phyloP scores from a whole-genome alignment of 352 stramenopile species.

The Phytopythium oedochilum region DNA sequence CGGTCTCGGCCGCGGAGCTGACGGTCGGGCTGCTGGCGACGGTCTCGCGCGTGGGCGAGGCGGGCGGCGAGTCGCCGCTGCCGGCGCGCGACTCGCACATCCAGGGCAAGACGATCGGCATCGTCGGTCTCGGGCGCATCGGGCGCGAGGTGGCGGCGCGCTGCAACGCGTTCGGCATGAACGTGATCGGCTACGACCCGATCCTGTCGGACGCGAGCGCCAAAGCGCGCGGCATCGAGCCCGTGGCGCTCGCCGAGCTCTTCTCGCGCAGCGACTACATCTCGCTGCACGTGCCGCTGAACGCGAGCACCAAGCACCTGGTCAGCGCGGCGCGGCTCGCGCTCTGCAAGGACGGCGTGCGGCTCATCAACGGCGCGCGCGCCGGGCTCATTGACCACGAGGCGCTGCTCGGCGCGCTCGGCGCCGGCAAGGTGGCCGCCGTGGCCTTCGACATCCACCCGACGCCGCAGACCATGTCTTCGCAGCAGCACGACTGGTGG shows the following conservation, averaged over 20 bases:
- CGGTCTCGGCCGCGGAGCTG: slow-evolving; percentile 93
- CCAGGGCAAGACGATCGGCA: slow-evolving; percentile 90
- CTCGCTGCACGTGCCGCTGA: slow-evolving; percentile 95
- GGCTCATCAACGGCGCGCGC: slow-evolving; percentile 93
- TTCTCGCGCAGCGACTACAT: slow-evolving; percentile 94
- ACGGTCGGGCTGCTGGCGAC: slow-evolving; percentile 89
- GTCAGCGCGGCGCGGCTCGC: slow-evolving; percentile 77
- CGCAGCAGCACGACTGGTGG: slow-evolving; percentile 43
- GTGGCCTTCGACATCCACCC: slow-evolving; percentile 75
- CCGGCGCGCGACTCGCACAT: slow-evolving; percentile 56
- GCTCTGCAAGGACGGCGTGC: slow-evolving; percentile 90
- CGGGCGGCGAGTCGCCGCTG: slow-evolving; percentile 4
- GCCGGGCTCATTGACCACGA: slow-evolving; percentile 92
- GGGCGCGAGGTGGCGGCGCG: slow-evolving; percentile 91
- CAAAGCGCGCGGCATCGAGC: slow-evolving; percentile 74
- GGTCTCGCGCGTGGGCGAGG: slow-evolving; percentile 35
- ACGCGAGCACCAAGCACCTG: slow-evolving; percentile 91
- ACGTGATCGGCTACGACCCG: slow-evolving; percentile 91
- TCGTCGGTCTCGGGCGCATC: slow-evolving; percentile 94
- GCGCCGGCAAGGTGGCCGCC: slow-evolving; percentile 71
- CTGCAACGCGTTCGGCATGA: slow-evolving; percentile 93
- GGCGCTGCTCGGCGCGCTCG: slow-evolving; percentile 85
- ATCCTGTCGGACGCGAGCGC: slow-evolving; percentile 88
- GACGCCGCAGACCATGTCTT: slow-evolving; percentile 13
- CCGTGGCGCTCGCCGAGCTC: slow-evolving; percentile 80